A percentile compares a stretch with the other conserved stretches of the same genome.
Evolutionary conservation across 2,329 filamentous ascomycete genomes (phyloP).

Genomic region (Penicillium freii): DNA sequence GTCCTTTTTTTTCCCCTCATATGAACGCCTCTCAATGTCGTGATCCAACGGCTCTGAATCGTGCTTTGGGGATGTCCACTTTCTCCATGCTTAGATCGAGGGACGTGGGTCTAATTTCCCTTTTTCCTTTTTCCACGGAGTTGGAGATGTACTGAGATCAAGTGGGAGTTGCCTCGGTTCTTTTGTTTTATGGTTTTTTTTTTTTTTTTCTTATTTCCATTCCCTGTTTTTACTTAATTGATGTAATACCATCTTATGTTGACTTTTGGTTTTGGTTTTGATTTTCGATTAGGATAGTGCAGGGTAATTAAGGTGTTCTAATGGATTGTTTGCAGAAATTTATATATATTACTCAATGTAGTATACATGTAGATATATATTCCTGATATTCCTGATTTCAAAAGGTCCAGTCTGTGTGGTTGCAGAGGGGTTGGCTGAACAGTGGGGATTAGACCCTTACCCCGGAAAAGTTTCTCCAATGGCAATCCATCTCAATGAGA

Average conservation of each 20-base stretch:
- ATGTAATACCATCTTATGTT: conserved; percentile 30
- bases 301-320: conserved; percentile 24
- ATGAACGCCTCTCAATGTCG: conserved; percentile 12
- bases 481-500: not conserved
- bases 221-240: conserved; percentile 11
- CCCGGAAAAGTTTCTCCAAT: conserved; percentile 7
- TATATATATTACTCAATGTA: not conserved
- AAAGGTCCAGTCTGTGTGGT: not conserved
- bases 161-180: not conserved
- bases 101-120: conserved; percentile 2
- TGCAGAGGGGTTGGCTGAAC: not conserved
- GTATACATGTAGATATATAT: too few species aligned
- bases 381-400: not conserved
- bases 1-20: not conserved
- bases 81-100: conserved; percentile 3
- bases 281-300: conserved; percentile 2
- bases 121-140: conserved; percentile 2
- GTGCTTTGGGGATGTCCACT: conserved; percentile 11
- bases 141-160: not conserved
- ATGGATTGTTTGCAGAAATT: conserved; percentile 16
- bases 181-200: not conserved
- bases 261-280: conserved; percentile 6
- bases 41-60: conserved; percentile 14
- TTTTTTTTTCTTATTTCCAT: conserved; percentile 4
- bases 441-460: conserved; percentile 1